Evolutionary conservation across 2,329 filamentous ascomycete species (phyloP).

Genomic region (Juglanconis oblonga): DNA sequence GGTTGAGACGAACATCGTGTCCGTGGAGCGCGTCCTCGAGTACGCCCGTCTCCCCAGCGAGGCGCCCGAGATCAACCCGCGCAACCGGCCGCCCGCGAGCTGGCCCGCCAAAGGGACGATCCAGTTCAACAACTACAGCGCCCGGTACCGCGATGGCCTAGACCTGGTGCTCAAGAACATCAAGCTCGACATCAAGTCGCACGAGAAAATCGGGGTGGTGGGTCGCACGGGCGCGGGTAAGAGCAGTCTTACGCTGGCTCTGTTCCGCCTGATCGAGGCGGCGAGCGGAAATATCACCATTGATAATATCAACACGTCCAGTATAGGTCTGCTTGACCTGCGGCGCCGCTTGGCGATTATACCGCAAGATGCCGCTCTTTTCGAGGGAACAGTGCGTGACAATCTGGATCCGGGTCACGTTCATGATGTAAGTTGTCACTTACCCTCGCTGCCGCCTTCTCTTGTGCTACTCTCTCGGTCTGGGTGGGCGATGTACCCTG

Average conservation of each 20-base stretch:
- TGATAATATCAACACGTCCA: conserved; percentile 83
- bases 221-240: conserved; percentile 95
- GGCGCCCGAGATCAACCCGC: conserved; percentile 88
- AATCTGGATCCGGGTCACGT: conserved; percentile 94
- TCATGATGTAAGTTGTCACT: conserved; percentile 55
- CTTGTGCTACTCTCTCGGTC: background rate
- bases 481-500: background rate
- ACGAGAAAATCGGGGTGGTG: conserved; percentile 97
- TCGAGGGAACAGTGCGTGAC: conserved; percentile 71
- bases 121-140: conserved; percentile 90
- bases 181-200: conserved; percentile 86
- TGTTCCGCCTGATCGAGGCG: conserved; percentile 95
- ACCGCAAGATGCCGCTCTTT: conserved; percentile 93
- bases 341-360: conserved; percentile 91
- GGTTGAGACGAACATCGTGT: conserved; percentile 99
- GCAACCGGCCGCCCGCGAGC: conserved; percentile 79
- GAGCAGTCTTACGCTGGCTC: conserved; percentile 83
- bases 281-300: conserved; percentile 81
- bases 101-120: conserved; percentile 91
- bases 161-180: conserved; percentile 93
- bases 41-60: conserved; percentile 90
- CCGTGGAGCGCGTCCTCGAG: conserved; percentile 94
- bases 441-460: background rate
- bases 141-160: conserved; percentile 83
- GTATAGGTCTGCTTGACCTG: conserved; percentile 85